Conservation (phyloP, 805 yeast genomes). For the Isabelozyma gotoi region DNA sequence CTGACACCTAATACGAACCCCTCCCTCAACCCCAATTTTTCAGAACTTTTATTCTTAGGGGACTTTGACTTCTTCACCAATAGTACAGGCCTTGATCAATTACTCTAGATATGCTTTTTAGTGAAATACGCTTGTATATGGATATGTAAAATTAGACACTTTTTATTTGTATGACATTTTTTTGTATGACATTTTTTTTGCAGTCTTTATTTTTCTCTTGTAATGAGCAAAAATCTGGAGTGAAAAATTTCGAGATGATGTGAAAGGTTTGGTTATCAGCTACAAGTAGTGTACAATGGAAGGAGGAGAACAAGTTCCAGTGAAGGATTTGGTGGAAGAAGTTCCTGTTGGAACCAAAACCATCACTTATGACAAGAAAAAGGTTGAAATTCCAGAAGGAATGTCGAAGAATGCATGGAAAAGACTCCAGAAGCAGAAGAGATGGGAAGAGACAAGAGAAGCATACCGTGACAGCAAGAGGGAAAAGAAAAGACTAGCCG, state of each 20-base stretch:
- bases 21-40: background rate
- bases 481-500: constrained; percentile 49
- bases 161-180: no score
- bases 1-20: background rate
- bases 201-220: background rate
- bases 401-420: constrained; percentile 88
- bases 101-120: background rate
- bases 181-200: background rate
- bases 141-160: no score
- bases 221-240: background rate
- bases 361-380: background rate
- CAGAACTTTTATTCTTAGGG: background rate
- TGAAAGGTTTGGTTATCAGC: no score
- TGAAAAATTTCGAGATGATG: background rate
- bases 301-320: no score
- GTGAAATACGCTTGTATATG: no score
- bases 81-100: background rate
- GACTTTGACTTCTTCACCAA: background rate
- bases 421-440: constrained; percentile 55
- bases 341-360: background rate
- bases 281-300: no score
- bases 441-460: constrained; percentile 65
- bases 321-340: no score
- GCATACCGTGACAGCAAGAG: constrained; percentile 54
- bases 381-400: constrained; percentile 63